phyloP scores from a whole-genome alignment of 176 grass and related monocot genomes.

The Musa troglodytarum region DNA sequence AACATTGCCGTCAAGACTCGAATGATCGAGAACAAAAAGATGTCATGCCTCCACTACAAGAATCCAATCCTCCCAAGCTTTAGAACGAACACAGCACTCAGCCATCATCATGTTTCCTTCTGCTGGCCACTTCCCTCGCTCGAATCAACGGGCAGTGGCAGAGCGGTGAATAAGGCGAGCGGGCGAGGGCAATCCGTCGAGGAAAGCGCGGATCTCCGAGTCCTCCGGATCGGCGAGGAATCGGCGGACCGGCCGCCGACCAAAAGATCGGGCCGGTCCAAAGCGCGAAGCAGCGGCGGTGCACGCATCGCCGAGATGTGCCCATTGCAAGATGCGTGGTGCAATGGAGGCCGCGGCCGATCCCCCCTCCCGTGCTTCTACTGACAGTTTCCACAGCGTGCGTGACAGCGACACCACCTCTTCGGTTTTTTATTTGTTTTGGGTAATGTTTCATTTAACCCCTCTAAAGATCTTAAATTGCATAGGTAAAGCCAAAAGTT shows the following conservation, averaged over 20 bases:
- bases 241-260: background rate
- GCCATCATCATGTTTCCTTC: too few species aligned
- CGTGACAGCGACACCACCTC: background rate
- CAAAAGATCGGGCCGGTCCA: background rate
- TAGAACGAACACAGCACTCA: too few species aligned
- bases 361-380: background rate
- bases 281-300: background rate
- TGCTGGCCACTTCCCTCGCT: too few species aligned
- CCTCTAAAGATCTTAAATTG: background rate
- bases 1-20: too few species aligned
- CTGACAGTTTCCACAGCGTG: background rate
- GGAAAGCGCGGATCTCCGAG: conserved; percentile 2
- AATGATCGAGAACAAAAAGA: too few species aligned
- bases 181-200: too few species aligned
- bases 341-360: background rate
- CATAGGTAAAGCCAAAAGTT: too few species aligned
- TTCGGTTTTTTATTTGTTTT: background rate
- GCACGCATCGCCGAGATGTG: background rate
- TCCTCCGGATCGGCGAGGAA: background rate
- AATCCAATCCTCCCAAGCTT: too few species aligned
- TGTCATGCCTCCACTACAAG: too few species aligned
- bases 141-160: too few species aligned
- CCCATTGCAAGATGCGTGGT: background rate
- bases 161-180: too few species aligned
- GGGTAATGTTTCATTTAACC: background rate